Percentiles rank a stretch among this genome's conserved stretches.
Evolutionary conservation across 768 basidiomycete species (phyloP).

Genomic region (Strobilomyces confusus): DNA sequence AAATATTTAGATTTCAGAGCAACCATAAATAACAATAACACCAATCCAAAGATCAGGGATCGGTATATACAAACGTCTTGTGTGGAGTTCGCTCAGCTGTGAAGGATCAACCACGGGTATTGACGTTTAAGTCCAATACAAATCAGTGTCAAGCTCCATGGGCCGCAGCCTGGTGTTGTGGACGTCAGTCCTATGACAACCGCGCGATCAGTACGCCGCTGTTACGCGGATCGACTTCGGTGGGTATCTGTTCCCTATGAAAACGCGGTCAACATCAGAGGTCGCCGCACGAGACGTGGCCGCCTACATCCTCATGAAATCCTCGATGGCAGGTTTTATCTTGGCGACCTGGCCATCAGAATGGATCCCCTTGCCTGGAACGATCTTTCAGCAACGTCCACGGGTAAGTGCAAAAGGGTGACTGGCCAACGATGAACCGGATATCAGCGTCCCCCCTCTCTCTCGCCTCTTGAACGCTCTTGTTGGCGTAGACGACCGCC

Average conservation of each 20-base stretch:
- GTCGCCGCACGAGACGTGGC: neutral
- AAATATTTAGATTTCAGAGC: too few species aligned
- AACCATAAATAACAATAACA: too few species aligned
- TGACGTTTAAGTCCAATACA: too few species aligned
- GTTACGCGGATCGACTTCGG: too few species aligned
- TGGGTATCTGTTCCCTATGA: constrained; percentile 64
- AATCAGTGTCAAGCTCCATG: too few species aligned
- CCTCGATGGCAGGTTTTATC: constrained; percentile 88
- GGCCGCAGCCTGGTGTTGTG: too few species aligned
- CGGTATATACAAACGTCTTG: too few species aligned
- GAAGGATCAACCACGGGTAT: too few species aligned
- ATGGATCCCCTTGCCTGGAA: constrained; percentile 80
- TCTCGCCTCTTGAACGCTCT: constrained; percentile 65
- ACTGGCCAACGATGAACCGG: constrained; percentile 80
- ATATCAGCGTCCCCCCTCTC: constrained; percentile 56
- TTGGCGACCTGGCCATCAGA: constrained; percentile 73
- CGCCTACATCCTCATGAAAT: constrained; percentile 76
- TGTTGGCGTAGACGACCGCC: constrained; percentile 71
- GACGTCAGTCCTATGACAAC: too few species aligned
- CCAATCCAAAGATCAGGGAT: too few species aligned
- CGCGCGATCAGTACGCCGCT: too few species aligned
- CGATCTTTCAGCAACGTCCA: neutral
- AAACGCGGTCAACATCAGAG: neutral
- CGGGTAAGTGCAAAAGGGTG: neutral
- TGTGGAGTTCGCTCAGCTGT: too few species aligned